These are phyloP conservation scores for Prillingera fragicola DNA, from an alignment of 1,284 basidiomycete genomes.

Conservation along the genomic window DNA sequence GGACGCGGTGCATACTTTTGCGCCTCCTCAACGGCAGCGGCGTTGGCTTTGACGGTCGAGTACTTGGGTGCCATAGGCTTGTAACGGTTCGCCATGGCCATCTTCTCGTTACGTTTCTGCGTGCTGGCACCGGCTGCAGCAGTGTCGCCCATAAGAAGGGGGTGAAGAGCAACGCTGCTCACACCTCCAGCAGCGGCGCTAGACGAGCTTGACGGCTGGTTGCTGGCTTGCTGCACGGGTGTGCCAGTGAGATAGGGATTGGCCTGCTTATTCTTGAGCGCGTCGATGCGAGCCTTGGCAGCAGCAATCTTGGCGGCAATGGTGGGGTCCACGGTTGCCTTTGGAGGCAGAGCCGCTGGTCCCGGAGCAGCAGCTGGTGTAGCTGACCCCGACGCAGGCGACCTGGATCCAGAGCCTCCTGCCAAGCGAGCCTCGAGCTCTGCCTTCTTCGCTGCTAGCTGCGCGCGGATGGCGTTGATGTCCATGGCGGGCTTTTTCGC, in stretches of 20 bases:
- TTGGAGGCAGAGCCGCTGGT: conserved; percentile 45
- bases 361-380: conserved; percentile 24
- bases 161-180: conserved; percentile 67
- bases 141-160: conserved; percentile 65
- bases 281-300: conserved; percentile 69
- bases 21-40: conserved; percentile 15
- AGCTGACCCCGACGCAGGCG: conserved; percentile 15
- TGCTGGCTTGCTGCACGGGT: neutral
- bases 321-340: conserved; percentile 52
- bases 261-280: conserved; percentile 54
- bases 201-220: neutral
- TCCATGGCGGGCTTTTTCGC: conserved; percentile 20
- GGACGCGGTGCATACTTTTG: conserved; percentile 49
- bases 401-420: conserved; percentile 36
- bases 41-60: conserved; percentile 72
- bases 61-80: conserved; percentile 98
- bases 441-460: conserved; percentile 76
- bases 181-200: conserved; percentile 5
- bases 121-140: conserved; percentile 15
- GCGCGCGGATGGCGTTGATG: conserved; percentile 52
- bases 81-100: conserved; percentile 54
- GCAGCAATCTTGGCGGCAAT: conserved; percentile 66
- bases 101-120: conserved; percentile 45
- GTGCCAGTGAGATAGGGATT: conserved; percentile 7
- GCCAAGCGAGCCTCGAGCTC: conserved; percentile 59